These are phyloP conservation scores for Colletotrichum musae DNA, from an alignment of 2,329 filamentous ascomycete genomes.

Conservation along the genomic window DNA sequence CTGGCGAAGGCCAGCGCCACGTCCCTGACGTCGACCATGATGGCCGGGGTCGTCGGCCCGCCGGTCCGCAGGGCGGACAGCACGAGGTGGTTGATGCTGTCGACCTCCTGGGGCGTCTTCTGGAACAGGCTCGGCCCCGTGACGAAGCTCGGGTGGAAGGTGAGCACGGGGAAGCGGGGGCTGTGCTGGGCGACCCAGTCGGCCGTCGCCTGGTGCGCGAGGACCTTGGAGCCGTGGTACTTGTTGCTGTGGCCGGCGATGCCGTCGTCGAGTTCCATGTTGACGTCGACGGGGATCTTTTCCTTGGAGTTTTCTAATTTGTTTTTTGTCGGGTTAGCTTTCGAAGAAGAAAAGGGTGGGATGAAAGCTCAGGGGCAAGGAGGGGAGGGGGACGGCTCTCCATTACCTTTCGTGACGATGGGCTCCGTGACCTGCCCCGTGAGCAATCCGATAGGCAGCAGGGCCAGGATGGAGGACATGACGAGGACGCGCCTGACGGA, in stretches of 20 bases:
- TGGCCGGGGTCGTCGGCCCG: neutral
- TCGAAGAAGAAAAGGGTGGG: too few relatives aligned
- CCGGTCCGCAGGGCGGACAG: neutral
- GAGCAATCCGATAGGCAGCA: neutral
- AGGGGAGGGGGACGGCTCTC: too few relatives aligned
- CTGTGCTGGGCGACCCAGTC: constrained; percentile 12
- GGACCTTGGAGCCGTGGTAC: constrained; percentile 26
- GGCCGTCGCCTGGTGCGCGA: constrained; percentile 19
- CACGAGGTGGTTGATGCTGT: constrained; percentile 14
- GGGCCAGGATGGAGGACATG: constrained; percentile 10
- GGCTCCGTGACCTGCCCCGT: too few relatives aligned
- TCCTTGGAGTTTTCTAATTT: neutral
- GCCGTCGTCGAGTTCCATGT: constrained; percentile 16
- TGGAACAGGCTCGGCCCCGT: constrained; percentile 10
- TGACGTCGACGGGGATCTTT: neutral
- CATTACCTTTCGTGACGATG: neutral
- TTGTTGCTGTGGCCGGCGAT: neutral
- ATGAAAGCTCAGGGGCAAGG: too few relatives aligned
- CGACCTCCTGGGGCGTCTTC: neutral
- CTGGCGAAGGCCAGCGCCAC: constrained; percentile 10
- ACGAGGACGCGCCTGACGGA: constrained; percentile 12
- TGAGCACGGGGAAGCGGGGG: constrained; percentile 14
- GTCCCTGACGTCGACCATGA: constrained; percentile 19
- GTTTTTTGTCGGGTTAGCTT: too few relatives aligned
- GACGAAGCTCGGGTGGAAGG: constrained; percentile 24